Percentiles rank a stretch among this genome's conserved stretches.
Conservation (phyloP, 345 rosid species). For the Passiflora organensis region DNA sequence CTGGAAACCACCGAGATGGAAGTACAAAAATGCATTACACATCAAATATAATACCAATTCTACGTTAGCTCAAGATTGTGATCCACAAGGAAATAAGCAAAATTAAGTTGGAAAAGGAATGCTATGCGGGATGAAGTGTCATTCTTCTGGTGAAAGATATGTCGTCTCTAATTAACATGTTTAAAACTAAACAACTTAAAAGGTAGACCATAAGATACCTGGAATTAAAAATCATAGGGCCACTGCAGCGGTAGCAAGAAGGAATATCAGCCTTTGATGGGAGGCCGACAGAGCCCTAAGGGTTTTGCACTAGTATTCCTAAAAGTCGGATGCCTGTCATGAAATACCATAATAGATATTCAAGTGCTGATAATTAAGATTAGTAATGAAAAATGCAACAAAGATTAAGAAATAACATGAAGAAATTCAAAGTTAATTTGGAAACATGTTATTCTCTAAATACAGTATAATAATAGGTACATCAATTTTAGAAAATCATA, state of each 20-base stretch:
- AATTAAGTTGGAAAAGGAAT: not conserved
- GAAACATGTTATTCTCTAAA: not conserved
- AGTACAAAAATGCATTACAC: too few species aligned
- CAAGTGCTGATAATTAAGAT: not conserved
- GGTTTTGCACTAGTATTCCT: slow-evolving; percentile 49
- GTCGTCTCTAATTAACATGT: not conserved
- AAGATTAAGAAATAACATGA: too few species aligned
- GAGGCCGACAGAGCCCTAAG: slow-evolving; percentile 61
- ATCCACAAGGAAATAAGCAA: not conserved
- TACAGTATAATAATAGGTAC: not conserved
- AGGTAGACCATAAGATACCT: slow-evolving; percentile 45
- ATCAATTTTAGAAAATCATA: not conserved
- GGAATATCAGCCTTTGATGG: slow-evolving; percentile 62
- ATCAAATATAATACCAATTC: not conserved
- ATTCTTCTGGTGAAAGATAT: not conserved
- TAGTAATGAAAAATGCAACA: too few species aligned
- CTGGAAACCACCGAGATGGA: slow-evolving; percentile 32
- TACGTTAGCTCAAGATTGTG: not conserved
- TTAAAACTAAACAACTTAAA: not conserved
- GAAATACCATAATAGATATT: not conserved
- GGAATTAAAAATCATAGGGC: slow-evolving; percentile 63
- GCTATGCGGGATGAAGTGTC: not conserved
- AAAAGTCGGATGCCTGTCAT: slow-evolving; percentile 22
- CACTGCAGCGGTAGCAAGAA: slow-evolving; percentile 65
- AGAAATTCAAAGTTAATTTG: too few species aligned